Evolutionary conservation across 2,329 filamentous ascomycete genomes (phyloP).

Genomic region (Sclerotinia sclerotiorum): DNA sequence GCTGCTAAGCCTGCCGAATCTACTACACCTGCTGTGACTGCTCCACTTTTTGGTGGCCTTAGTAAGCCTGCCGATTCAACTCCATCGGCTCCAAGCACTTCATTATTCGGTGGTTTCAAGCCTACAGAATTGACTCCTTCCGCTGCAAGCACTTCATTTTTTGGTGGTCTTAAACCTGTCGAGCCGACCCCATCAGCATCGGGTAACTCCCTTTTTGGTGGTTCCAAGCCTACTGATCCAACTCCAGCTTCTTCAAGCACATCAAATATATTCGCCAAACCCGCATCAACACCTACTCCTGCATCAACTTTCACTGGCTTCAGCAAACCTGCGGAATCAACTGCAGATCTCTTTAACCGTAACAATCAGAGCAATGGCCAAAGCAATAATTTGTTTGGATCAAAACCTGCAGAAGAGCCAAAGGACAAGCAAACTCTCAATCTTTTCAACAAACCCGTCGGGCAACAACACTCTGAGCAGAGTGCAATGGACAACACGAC

Average conservation of each 20-base stretch:
- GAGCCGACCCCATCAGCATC: neutral
- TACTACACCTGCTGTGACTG: neutral
- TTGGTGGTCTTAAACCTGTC: neutral
- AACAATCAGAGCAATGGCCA: slow-evolving; percentile 11
- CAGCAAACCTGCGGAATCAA: slow-evolving; percentile 3
- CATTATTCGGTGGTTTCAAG: neutral
- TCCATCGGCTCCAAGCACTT: neutral
- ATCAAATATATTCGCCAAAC: neutral
- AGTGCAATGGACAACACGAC: neutral
- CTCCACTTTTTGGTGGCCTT: neutral
- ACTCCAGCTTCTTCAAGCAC: slow-evolving; percentile 1
- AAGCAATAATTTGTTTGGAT: slow-evolving; percentile 12
- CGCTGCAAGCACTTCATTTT: neutral
- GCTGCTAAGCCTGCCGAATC: slow-evolving; percentile 7
- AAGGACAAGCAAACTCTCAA: slow-evolving; percentile 10
- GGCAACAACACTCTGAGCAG: slow-evolving; percentile 2
- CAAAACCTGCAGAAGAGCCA: slow-evolving; percentile 10
- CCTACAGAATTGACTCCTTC: neutral
- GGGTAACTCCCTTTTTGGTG: neutral
- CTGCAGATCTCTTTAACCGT: slow-evolving; percentile 8
- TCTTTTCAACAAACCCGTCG: neutral
- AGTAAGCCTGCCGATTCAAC: neutral
- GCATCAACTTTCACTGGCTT: neutral
- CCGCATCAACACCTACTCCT: neutral
- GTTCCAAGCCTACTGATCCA: neutral